phyloP scores from a whole-genome alignment of 495 filamentous ascomycete species.

The Patellaria atrata region DNA sequence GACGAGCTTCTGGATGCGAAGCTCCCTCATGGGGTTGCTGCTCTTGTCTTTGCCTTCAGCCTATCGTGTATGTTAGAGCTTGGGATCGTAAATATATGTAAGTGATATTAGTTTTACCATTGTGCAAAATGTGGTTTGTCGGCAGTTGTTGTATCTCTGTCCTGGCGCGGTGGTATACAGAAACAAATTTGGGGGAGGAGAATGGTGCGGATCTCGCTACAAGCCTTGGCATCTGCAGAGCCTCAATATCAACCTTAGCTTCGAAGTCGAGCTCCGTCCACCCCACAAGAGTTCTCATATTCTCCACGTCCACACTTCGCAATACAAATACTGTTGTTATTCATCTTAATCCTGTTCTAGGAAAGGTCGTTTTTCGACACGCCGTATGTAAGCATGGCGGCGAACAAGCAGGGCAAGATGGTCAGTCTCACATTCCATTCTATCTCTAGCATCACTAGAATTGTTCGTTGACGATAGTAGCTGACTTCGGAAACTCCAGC shows the following conservation, averaged over 20 bases:
- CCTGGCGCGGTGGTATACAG: too few relatives aligned
- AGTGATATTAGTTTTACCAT: conserved; percentile 1
- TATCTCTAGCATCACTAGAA: conserved; percentile 26
- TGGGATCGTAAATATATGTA: neutral
- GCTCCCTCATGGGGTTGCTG: too few relatives aligned
- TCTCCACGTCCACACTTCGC: too few relatives aligned
- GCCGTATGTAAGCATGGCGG: conserved; percentile 51
- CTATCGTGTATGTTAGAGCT: neutral
- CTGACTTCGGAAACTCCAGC: conserved; percentile 59
- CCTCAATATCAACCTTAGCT: too few relatives aligned
- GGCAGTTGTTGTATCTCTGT: too few relatives aligned
- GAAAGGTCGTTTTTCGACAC: conserved; percentile 56
- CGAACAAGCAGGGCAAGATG: conserved; percentile 98
- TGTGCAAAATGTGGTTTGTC: neutral
- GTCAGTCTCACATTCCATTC: conserved; percentile 43
- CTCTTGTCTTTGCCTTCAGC: conserved; percentile 7
- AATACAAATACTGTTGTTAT: neutral
- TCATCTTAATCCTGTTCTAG: neutral
- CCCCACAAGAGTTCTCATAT: too few relatives aligned
- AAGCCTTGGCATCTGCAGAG: too few relatives aligned
- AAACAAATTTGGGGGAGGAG: too few relatives aligned
- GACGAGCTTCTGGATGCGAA: conserved; percentile 99
- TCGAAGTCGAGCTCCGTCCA: too few relatives aligned
- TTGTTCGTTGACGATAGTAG: conserved; percentile 46
- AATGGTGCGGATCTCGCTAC: too few relatives aligned